These are phyloP conservation scores for Trichocomaceae sp. DNA, from an alignment of 2,329 filamentous ascomycete genomes.

Conservation along the genomic window DNA sequence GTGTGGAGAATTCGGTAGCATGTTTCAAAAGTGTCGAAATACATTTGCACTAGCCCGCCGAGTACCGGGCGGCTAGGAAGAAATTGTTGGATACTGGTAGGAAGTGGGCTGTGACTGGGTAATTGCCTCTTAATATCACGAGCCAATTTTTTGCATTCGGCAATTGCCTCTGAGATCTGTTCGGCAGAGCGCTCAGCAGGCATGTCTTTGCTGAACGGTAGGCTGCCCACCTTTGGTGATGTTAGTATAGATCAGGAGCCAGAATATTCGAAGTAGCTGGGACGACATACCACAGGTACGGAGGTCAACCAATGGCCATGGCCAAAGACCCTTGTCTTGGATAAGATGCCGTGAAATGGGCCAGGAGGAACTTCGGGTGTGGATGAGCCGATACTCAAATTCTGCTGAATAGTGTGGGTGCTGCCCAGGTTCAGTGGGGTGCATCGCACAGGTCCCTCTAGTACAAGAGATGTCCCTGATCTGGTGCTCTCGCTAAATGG, in stretches of 20 bases:
- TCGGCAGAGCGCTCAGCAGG: too few species aligned
- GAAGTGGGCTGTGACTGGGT: slow-evolving; percentile 16
- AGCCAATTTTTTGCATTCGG: slow-evolving; percentile 21
- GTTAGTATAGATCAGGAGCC: not conserved
- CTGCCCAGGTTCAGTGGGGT: too few species aligned
- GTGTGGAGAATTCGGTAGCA: slow-evolving; percentile 52
- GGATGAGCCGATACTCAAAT: not conserved
- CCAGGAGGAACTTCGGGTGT: not conserved
- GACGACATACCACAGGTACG: slow-evolving; percentile 15
- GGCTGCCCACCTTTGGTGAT: slow-evolving; percentile 11
- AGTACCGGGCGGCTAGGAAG: slow-evolving; percentile 15
- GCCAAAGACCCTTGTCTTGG: slow-evolving; percentile 22
- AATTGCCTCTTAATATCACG: slow-evolving; percentile 17
- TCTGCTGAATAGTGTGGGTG: too few species aligned
- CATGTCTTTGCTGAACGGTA: slow-evolving; percentile 7
- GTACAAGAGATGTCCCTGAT: too few species aligned
- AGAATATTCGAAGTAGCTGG: not conserved
- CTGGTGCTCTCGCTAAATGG: too few species aligned
- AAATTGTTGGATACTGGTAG: slow-evolving; percentile 10
- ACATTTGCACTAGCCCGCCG: slow-evolving; percentile 46
- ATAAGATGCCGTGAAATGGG: slow-evolving; percentile 15
- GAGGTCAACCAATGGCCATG: slow-evolving; percentile 23
- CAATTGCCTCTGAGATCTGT: slow-evolving; percentile 11
- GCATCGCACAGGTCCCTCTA: too few species aligned
- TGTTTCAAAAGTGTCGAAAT: slow-evolving; percentile 51